Evolutionary conservation across 1,139 yeast species (phyloP).

Genomic region (Kluyveromyces sp.): DNA sequence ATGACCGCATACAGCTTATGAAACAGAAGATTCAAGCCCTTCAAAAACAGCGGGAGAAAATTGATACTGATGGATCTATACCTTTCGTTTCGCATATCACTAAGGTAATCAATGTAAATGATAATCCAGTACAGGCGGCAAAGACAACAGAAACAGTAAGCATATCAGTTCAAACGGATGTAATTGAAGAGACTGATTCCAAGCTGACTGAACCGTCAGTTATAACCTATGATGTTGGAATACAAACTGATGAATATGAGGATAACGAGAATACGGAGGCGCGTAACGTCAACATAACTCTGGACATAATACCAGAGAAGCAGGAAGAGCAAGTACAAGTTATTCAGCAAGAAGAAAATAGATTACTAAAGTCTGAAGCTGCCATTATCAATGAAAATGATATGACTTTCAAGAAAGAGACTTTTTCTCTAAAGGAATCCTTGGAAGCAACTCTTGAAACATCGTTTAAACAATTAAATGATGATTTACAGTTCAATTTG

Average conservation of each 20-base stretch:
- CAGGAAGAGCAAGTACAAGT: background rate
- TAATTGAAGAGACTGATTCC: background rate
- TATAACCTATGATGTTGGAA: constrained; percentile 18
- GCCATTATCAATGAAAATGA: background rate
- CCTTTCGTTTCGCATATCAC: constrained; percentile 2
- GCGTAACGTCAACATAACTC: too few relatives aligned
- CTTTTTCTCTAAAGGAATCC: constrained; percentile 4
- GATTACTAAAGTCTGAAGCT: background rate
- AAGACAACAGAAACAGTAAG: constrained; percentile 7
- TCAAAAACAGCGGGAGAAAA: constrained; percentile 2
- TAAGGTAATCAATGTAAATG: background rate
- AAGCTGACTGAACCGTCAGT: background rate
- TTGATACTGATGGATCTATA: background rate
- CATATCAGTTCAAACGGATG: constrained; percentile 18
- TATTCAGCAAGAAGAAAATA: too few relatives aligned
- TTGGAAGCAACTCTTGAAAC: background rate
- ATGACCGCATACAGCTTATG: constrained; percentile 3
- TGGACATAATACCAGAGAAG: background rate
- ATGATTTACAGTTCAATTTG: background rate
- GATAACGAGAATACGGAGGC: background rate
- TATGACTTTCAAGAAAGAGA: background rate
- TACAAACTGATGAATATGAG: constrained; percentile 14
- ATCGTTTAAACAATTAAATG: background rate
- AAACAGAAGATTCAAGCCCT: constrained; percentile 3
- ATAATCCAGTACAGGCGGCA: background rate